These are phyloP conservation scores for Vicia faba DNA, from an alignment of 306 rosid genomes.

Conservation along the genomic window DNA sequence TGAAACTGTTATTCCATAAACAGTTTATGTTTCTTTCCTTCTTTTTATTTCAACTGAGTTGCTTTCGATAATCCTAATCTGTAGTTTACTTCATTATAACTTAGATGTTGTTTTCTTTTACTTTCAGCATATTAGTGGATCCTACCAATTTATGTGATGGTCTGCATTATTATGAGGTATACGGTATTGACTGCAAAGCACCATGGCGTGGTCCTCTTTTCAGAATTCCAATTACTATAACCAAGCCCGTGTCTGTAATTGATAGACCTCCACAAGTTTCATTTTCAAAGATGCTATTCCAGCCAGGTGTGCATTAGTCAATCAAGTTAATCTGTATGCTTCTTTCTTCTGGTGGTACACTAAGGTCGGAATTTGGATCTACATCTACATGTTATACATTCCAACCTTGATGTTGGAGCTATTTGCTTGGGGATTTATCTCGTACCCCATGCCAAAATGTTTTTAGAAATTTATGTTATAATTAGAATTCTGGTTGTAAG, in stretches of 20 bases:
- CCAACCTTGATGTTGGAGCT: constrained; percentile 30
- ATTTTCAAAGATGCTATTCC: constrained; percentile 69
- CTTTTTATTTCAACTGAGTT: constrained; percentile 31
- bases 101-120: constrained; percentile 35
- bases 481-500: constrained; percentile 25
- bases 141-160: constrained; percentile 78
- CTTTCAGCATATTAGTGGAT: constrained; percentile 82
- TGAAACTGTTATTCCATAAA: constrained; percentile 14
- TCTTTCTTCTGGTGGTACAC: constrained; percentile 33
- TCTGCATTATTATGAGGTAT: constrained; percentile 86
- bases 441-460: constrained; percentile 28
- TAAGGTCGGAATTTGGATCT: constrained; percentile 31
- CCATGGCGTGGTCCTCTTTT: constrained; percentile 98
- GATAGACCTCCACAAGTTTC: constrained; percentile 66
- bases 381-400: constrained; percentile 7
- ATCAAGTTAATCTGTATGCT: constrained; percentile 34
- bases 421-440: constrained; percentile 6
- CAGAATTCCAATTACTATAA: constrained; percentile 88
- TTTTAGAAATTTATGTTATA: constrained; percentile 26
- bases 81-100: constrained; percentile 23
- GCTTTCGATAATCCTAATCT: constrained; percentile 17
- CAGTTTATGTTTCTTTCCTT: constrained; percentile 1
- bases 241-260: constrained; percentile 72
- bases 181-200: constrained; percentile 91
- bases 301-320: constrained; percentile 62